Evolutionary conservation across 768 basidiomycete species (phyloP), one percentile per base, ranked within the genome.

Genomic region (Naganishia vishniacii): DNA sequence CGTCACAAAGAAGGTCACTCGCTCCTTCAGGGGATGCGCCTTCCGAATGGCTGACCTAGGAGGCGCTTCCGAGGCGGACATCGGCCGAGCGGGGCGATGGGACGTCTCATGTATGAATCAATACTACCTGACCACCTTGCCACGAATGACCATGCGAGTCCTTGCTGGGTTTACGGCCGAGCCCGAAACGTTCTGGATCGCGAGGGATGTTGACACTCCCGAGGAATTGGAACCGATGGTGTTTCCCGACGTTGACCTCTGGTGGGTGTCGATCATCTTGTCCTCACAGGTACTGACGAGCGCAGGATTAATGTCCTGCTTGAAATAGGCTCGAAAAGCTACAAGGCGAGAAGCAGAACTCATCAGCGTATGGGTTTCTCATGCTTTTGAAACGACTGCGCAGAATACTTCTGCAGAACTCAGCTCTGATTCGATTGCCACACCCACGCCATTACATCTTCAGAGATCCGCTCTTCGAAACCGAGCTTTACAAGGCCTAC

Each of bases 1-100:
- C 28, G 48, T 49, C 28, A 49, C 29, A 8, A 49, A 49, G 29
- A 49, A 49, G 48, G 48, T 49, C 25, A 29, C 48, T 28, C 48
- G 32, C 48, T 26, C 48, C 6, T 49, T 49, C 48, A 49, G 48
- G 25, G 48, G 48, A 49, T 49, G 48, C 31, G 48, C 48, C 5
- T 49, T 29, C 7, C 48, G 48, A 3, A 49, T 49, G 28, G 48
- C 48, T 2, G 48, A 49, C 25, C 28, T 49, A 11, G 48, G 48
- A 8, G 42, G 42, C 9, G 42, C 42, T 5, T 44, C 42, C 6
- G 42, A 44, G 18, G 6, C 42, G n/a, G 42, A 44, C 42, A 44
- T 44, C 18, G 42, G 42, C 9, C 42, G 42, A 6, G 42, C 42
- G 9, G 42, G 42, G n/a, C 42, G 42, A n/a, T 44, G 42, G 42